Base-by-base conservation (phyloP, 768 basidiomycete genomes). In the Suillus discolor region DNA sequence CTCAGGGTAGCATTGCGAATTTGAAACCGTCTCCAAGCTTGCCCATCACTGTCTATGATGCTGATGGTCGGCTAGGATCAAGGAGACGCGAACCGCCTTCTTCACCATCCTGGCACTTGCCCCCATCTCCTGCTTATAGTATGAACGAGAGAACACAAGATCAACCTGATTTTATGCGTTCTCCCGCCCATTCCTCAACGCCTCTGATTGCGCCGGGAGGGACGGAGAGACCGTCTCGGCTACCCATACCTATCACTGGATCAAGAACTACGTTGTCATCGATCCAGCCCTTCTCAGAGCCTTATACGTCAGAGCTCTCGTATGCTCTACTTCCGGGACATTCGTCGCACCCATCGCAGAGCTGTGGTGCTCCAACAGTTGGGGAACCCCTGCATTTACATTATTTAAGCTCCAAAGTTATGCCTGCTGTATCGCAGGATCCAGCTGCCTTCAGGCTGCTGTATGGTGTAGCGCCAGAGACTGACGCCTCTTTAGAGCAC, bases 281-380 rank as follows among this genome's bases (percentile, higher is more conserved):
- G 5, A 20, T 41, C 34, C 39, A 59, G 5, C 18, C 39, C 9
- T 25, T 20, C 41, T 44, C 25, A 28, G 39, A 20, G 16, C 59
- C 59, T 28, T 60, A 42, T 42, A 60, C 41, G 11, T 60, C 59
- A 60, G 59, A 60, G 12, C 59, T 60, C 41, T 60, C 41, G 4
- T 60, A 42, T 60, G 59, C 59, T 42, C 41, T 60, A 25, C 25
- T 42, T 42, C 41, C 59, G 18, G 59, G 25, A 13, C 59, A 41
- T 42, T 60, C 11, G 41, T 20, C 41, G 57, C 39, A 28, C 6
- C 41, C 12, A 28, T 28, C 57, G 41, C 41, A 60, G 41, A 31
- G 12, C 25, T 60, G 25, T 31, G 11, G 41, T 28, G 20, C 18
- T 18, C 41, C 25, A 25, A 39, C 9, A 13, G 16, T 59, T 25